A percentile compares a stretch with the other conserved stretches of the same genome.
These are phyloP conservation scores for Aegilops speltoides DNA, from an alignment of 176 grass and related monocot species.

Conservation along the genomic window DNA sequence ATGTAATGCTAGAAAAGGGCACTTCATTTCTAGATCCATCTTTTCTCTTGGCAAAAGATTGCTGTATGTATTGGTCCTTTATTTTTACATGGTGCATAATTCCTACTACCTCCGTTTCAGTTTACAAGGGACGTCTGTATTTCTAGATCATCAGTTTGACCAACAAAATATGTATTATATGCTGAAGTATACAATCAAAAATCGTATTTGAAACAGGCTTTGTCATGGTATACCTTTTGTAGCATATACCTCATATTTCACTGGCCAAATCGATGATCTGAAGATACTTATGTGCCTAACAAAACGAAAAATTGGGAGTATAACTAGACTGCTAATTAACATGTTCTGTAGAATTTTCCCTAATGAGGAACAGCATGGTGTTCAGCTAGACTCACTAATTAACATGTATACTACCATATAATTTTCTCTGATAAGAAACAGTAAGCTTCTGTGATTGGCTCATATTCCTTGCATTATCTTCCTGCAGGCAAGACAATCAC, in stretches of 20 bases:
- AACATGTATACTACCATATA: neutral
- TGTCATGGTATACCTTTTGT: neutral
- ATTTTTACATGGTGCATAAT: neutral
- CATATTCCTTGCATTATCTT: constrained; percentile 17
- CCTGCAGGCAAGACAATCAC: constrained; percentile 93
- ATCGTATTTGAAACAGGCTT: neutral
- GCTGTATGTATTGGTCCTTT: neutral
- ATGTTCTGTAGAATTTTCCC: neutral
- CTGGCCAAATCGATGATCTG: neutral
- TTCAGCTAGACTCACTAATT: neutral
- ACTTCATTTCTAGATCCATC: neutral
- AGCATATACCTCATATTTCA: too few relatives aligned
- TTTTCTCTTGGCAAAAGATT: neutral
- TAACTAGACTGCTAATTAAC: neutral
- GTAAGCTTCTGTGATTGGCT: neutral
- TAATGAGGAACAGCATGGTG: neutral
- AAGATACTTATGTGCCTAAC: neutral
- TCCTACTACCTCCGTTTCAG: neutral
- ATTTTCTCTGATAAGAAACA: neutral
- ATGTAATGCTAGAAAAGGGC: constrained; percentile 9
- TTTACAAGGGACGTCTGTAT: neutral
- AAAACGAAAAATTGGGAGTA: neutral
- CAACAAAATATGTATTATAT: too few relatives aligned
- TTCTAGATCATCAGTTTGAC: neutral
- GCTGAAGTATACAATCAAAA: too few relatives aligned